phyloP scores from a whole-genome alignment of 192 early-diverging fungal species.

The Coemansia sp. region DNA sequence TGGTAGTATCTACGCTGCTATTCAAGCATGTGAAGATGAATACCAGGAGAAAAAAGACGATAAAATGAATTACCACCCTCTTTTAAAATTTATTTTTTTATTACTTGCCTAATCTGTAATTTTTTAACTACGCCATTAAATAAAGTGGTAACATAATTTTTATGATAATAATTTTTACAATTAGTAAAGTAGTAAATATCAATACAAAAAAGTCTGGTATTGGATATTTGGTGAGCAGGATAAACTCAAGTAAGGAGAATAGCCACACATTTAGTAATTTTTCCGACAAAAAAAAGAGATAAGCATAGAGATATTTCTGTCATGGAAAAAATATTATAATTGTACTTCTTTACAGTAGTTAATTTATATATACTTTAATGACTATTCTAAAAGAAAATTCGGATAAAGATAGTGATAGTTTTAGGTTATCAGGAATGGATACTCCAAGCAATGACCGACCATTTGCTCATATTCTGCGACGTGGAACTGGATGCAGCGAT shows the following conservation, averaged over 20 bases:
- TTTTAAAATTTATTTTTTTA: neutral
- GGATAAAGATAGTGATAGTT: neutral
- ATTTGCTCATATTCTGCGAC: conserved; percentile 10
- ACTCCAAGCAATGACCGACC: neutral
- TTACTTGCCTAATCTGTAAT: neutral
- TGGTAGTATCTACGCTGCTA: conserved; percentile 47
- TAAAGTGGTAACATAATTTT: neutral
- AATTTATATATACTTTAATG: neutral
- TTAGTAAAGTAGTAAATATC: neutral
- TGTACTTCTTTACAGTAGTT: conserved; percentile 8
- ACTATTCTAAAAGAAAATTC: neutral
- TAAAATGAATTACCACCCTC: conserved; percentile 22
- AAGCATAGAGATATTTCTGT: neutral
- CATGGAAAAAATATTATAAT: neutral
- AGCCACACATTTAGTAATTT: neutral
- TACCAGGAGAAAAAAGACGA: conserved; percentile 33
- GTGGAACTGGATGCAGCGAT: conserved; percentile 4
- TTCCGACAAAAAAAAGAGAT: neutral
- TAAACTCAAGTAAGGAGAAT: neutral
- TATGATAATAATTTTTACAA: neutral
- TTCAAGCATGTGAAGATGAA: conserved; percentile 41
- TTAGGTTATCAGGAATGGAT: neutral
- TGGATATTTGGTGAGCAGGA: neutral
- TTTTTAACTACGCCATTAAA: neutral
- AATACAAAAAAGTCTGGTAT: neutral